Evolutionary conservation across 2,329 filamentous ascomycete genomes (phyloP).

Genomic region (Aquanectria penicillioides): DNA sequence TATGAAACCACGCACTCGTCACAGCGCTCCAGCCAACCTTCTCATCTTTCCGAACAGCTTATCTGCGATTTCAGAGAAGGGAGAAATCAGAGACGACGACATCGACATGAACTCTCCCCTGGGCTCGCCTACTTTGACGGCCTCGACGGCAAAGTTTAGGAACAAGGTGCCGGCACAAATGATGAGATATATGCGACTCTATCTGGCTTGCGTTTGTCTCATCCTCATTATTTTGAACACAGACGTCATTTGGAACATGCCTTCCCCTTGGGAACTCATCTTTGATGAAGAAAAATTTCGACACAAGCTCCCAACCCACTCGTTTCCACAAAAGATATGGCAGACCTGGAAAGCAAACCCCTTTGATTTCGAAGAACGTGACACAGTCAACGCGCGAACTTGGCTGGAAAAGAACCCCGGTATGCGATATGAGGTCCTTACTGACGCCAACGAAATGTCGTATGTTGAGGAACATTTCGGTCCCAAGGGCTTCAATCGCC

Average conservation of each 20-base stretch:
- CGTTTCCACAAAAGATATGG: constrained; percentile 77
- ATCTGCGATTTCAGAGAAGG: constrained; percentile 27
- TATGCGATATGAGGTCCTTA: constrained; percentile 75
- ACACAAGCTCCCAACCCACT: constrained; percentile 37
- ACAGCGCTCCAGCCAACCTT: constrained; percentile 31
- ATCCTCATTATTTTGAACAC: constrained; percentile 59
- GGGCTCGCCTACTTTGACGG: constrained; percentile 50
- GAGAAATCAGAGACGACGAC: constrained; percentile 4
- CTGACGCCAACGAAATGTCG: constrained; percentile 72
- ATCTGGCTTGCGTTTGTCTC: constrained; percentile 54
- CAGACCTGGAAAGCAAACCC: constrained; percentile 80
- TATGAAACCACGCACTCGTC: constrained; percentile 39
- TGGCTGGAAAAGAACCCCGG: constrained; percentile 74
- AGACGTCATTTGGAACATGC: constrained; percentile 49
- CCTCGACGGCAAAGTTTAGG: constrained; percentile 48
- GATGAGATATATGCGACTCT: constrained; percentile 58
- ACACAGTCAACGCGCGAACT: constrained; percentile 67
- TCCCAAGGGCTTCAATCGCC: constrained; percentile 70
- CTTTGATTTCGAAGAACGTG: constrained; percentile 71
- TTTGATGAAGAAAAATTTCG: constrained; percentile 20
- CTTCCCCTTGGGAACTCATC: constrained; percentile 33
- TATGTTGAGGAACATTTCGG: constrained; percentile 78
- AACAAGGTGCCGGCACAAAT: constrained; percentile 57
- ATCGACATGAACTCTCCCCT: constrained; percentile 45
- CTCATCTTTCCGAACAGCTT: constrained; percentile 30